Evolutionary conservation across 1,139 yeast species (phyloP), one percentile per base, ranked within the genome.

Genomic region (Blastobotrys serpentis): DNA sequence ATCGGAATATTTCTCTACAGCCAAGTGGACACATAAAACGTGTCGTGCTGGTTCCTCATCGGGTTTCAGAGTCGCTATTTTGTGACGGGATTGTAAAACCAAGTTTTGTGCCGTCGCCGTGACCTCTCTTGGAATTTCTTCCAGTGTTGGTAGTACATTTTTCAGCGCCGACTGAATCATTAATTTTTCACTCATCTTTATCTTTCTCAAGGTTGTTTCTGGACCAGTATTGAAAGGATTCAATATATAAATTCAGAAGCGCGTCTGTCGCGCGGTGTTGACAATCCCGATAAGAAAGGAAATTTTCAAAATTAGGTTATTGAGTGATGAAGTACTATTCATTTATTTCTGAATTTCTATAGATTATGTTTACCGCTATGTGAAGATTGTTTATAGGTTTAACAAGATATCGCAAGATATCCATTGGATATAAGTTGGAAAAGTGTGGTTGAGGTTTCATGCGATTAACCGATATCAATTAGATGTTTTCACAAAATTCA

Each of bases 41-140:
- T 53, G 43, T 5, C 71, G 50, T 2, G 70, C 71, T 1, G 65
- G 56, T 43, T 67, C 70, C 47, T 66, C 68, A 4, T 50, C 53
- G 2, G 68, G 62, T 26, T 60, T 59, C 36, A 67, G 51, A 4
- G 52, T 46, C 5, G 41, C 37, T 33, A 61, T 49, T 22, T 52
- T 53, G 34, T 42, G 46, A 29, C 45, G 36, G 8, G 64, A 60
- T 40, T 56, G 57, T 26, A 54, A 46, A 22, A 48, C 48, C 18
- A 57, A 47, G 11, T 47, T 48, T 10, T 49, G 41, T 2, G 60
- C 55, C 19, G 53, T 47, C 4, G 48, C 25, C 3, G 49, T 22
- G 21, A 60, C 45, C 33, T 52, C 53, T 14, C 49, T 37, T 2
- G 61, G 58, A 25, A 54, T 49, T 6, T 32, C 34, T 7, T 41